Evolutionary conservation across 2,329 filamentous ascomycete species (phyloP), one percentile per base, ranked within the genome.

Genomic region (Diplodia sapinea): DNA sequence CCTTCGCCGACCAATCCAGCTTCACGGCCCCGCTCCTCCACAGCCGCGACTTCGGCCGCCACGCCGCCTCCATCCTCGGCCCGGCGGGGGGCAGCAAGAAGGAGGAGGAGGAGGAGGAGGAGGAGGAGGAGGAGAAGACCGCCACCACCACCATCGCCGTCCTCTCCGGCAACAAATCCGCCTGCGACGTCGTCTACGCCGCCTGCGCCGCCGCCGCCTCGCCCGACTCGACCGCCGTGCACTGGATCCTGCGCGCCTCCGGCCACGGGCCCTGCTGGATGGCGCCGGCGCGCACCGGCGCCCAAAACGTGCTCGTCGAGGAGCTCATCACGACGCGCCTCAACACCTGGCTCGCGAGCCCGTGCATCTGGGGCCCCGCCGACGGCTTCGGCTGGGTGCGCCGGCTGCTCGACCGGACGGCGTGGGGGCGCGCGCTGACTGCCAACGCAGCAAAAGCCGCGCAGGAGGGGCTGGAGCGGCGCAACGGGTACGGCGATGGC

Each of bases 281-380:
- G 76, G 77, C 85, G 0, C 85, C 86, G 1, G 77, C 85, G 1
- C 87, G 86, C 66, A 91, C 89, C 3, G 0, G 2, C 1, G 88
- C 88, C 0, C 74, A 90, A n/a, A 88, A 89, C 74, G 84, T 84
- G 67, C 88, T 86, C 83, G 79, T 92, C 0, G 90, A 93, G 77
- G 87, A 89, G 72, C 83, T 93, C 4, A 84, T 89, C 6, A 85
- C 86, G 33, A 89, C 86, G 0, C 87, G 91, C 0, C 83, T 90
- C 70, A 78, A 93, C 65, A 90, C 87, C 2, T 93, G 89, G 88
- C 87, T 94, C 76, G 8, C n/a, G 4, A 89, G 86, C 64, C 91
- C 91, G 0, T 93, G 90, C 74, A 84, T 90, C 17, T 94, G 89
- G 88, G 89, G 88, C 4, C 80, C 83, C 1, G 85, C 83, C 2